Conservation (phyloP, 192 early-diverging fungal species). For the Irineochytrium annulatum region DNA sequence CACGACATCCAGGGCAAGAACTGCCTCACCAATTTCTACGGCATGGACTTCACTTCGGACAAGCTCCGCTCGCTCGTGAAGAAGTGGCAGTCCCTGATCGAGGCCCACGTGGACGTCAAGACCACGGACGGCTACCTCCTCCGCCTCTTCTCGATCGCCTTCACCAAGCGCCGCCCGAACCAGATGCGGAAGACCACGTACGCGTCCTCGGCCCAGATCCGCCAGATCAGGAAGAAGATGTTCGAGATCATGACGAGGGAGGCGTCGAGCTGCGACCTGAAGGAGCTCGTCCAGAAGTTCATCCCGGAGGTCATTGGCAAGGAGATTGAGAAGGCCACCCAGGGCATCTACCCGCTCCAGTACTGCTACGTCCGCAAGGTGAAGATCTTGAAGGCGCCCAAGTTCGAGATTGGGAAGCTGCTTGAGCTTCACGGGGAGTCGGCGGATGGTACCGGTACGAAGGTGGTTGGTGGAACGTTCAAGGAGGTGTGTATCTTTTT, state of each 20-base stretch:
- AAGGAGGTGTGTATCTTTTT: too few species aligned
- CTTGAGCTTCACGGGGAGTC: conserved; percentile 94
- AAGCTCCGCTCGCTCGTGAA: conserved; percentile 99
- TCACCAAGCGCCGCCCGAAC: conserved; percentile 90
- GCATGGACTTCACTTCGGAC: conserved; percentile 99
- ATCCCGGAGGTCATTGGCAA: conserved; percentile 95
- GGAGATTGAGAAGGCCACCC: conserved; percentile 96
- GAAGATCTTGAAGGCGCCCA: conserved; percentile 98
- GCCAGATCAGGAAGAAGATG: conserved; percentile 99
- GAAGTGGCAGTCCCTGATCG: conserved; percentile 98
- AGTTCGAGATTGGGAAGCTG: conserved; percentile 93
- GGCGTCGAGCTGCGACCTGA: conserved; percentile 82
- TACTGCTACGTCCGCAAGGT: conserved; percentile 96
- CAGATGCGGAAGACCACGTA: conserved; percentile 99
- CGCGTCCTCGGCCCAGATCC: conserved; percentile 94
- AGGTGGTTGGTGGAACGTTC: conserved; percentile 77
- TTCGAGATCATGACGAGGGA: conserved; percentile 94
- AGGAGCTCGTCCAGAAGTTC: conserved; percentile 95
- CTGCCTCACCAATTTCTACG: conserved; percentile 99
- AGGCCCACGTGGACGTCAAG: conserved; percentile 99
- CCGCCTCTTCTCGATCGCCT: conserved; percentile 94
- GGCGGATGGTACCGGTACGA: conserved; percentile 71
- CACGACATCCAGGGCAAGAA: conserved; percentile 98
- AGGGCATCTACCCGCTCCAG: conserved; percentile 97
- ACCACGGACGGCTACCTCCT: conserved; percentile 99